Percentiles rank a stretch among this genome's conserved stretches.
phyloP scores from a whole-genome alignment of 805 yeast genomes.

The Kodamaea leandrae region DNA sequence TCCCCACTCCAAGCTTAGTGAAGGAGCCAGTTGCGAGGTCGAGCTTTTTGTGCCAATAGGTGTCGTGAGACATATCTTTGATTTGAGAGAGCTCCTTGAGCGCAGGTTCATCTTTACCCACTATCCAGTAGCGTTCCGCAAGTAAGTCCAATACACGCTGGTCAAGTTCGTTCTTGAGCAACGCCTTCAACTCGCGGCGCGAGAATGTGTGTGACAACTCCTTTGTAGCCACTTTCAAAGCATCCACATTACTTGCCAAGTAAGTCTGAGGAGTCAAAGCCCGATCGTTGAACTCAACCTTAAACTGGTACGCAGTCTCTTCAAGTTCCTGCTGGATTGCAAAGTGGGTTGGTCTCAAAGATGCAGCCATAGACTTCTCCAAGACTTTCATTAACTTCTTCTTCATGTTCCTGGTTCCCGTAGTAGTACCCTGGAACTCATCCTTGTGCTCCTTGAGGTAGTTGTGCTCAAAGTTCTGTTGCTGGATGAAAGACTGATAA shows the following conservation, averaged over 20 bases:
- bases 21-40: conserved; percentile 80
- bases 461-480: conserved; percentile 53
- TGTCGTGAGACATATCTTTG: conserved; percentile 53
- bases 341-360: conserved; percentile 81
- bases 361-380: conserved; percentile 87
- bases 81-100: conserved; percentile 56
- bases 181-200: conserved; percentile 72
- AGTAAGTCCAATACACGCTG: conserved; percentile 83
- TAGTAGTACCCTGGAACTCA: conserved; percentile 59
- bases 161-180: conserved; percentile 80
- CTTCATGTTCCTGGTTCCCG: conserved; percentile 74
- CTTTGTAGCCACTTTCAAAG: conserved; percentile 79
- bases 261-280: conserved; percentile 92
- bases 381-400: conserved; percentile 80
- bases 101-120: conserved; percentile 52
- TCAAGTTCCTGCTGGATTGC: conserved; percentile 89
- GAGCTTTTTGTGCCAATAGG: conserved; percentile 83
- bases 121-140: conserved; percentile 92
- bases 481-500: conserved; percentile 62
- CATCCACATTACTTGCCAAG: conserved; percentile 86
- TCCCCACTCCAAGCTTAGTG: conserved; percentile 92
- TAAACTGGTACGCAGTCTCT: conserved; percentile 87
- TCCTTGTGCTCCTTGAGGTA: conserved; percentile 66
- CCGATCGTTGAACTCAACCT: conserved; percentile 95
- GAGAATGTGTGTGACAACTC: conserved; percentile 83